phyloP scores from a whole-genome alignment of 176 grass and related monocot species.

The Oryza australiensis region DNA sequence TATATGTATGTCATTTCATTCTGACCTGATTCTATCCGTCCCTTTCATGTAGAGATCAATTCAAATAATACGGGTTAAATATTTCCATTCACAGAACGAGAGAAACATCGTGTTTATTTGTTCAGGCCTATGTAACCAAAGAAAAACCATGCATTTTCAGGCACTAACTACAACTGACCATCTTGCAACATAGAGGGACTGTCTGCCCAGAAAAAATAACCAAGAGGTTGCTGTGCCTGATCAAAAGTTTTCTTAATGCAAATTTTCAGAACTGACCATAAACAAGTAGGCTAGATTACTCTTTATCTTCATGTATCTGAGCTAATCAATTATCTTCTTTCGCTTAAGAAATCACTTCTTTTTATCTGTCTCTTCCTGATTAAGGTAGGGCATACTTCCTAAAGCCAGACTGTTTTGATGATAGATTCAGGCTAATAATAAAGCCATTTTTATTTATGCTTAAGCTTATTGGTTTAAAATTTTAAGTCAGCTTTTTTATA shows the following conservation, averaged over 20 bases:
- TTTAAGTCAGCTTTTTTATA: too few relatives aligned
- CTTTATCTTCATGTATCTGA: background rate
- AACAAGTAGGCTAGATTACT: background rate
- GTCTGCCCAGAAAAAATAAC: background rate
- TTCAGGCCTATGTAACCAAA: background rate
- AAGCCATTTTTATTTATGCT: too few relatives aligned
- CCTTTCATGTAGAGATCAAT: background rate
- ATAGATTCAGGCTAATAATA: background rate
- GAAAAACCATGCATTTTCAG: background rate
- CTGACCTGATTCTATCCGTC: background rate
- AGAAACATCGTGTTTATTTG: background rate
- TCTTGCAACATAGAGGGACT: background rate
- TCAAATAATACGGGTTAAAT: background rate
- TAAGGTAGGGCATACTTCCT: background rate
- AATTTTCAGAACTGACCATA: background rate
- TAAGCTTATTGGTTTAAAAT: too few relatives aligned
- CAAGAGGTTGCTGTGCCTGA: background rate
- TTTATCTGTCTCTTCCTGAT: background rate
- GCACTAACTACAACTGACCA: background rate
- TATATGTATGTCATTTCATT: background rate
- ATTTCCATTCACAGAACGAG: background rate
- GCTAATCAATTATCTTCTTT: background rate
- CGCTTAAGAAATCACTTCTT: background rate
- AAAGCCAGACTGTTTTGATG: background rate
- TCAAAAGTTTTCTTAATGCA: background rate